Percentiles rank a stretch among this genome's conserved stretches.
These are phyloP conservation scores for Apiotrichum gracile DNA, from an alignment of 1,284 basidiomycete species.

Conservation along the genomic window DNA sequence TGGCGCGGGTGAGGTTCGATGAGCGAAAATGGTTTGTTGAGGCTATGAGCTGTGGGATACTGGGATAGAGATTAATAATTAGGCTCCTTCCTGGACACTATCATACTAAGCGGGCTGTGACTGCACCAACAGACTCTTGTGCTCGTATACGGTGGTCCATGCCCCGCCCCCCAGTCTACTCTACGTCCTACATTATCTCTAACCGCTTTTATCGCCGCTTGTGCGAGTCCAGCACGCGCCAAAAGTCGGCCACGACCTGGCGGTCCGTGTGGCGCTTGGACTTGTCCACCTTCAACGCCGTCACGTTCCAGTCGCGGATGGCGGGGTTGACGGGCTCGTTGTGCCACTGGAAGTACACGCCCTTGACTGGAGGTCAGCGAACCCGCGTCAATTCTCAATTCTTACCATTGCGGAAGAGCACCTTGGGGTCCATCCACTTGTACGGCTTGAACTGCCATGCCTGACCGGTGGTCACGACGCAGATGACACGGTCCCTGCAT, in stretches of 20 bases:
- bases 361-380: slow-evolving; percentile 61
- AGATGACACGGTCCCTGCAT: slow-evolving; percentile 76
- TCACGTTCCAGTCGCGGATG: slow-evolving; percentile 95
- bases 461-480: slow-evolving; percentile 95
- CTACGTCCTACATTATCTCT: too few relatives aligned
- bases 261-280: slow-evolving; percentile 89
- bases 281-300: slow-evolving; percentile 87
- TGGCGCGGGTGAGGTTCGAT: too few relatives aligned
- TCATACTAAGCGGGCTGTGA: too few relatives aligned
- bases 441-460: slow-evolving; percentile 96
- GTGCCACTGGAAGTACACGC: slow-evolving; percentile 85
- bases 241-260: slow-evolving; percentile 88
- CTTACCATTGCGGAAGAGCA: slow-evolving; percentile 86
- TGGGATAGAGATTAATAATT: too few relatives aligned
- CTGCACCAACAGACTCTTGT: too few relatives aligned
- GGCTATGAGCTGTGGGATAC: too few relatives aligned
- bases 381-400: slow-evolving; percentile 12
- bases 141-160: too few relatives aligned
- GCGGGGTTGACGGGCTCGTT: slow-evolving; percentile 83
- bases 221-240: slow-evolving; percentile 69
- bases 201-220: background rate
- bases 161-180: too few relatives aligned
- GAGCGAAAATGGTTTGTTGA: too few relatives aligned
- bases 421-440: slow-evolving; percentile 87
- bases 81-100: too few relatives aligned